phyloP scores from a whole-genome alignment of 495 filamentous ascomycete genomes.

The Trichoderma gamsii region DNA sequence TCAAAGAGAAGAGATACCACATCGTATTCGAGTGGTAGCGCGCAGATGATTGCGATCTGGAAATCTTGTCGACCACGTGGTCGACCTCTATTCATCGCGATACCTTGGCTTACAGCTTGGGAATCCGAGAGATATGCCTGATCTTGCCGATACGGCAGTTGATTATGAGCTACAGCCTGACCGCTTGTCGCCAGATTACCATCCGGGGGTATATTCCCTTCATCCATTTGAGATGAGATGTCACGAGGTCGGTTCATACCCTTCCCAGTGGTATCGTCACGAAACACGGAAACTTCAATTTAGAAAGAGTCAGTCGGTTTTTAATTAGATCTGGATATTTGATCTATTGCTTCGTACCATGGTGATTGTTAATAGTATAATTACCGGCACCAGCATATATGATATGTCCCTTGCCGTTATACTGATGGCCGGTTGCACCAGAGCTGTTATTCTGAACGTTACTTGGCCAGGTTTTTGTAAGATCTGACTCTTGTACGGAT shows the following conservation, averaged over 20 bases:
- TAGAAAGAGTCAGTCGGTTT: no score
- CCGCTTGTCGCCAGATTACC: no score
- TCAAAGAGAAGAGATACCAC: constrained; percentile 30
- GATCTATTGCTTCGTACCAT: not conserved
- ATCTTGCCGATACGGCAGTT: not conserved
- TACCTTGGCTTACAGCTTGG: not conserved
- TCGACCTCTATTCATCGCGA: not conserved
- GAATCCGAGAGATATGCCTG: not conserved
- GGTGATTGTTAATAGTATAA: not conserved
- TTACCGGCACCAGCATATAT: not conserved
- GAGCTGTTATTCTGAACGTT: not conserved
- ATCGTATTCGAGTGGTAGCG: constrained; percentile 28
- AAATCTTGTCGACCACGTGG: constrained; percentile 20
- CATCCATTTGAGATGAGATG: no score
- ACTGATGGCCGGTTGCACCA: not conserved
- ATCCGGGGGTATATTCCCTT: no score
- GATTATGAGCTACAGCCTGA: no score
- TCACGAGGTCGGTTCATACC: no score
- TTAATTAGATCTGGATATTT: not conserved
- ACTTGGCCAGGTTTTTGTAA: not conserved
- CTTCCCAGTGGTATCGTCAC: no score
- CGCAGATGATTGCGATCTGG: constrained; percentile 27
- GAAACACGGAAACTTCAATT: no score
- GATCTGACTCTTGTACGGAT: not conserved
- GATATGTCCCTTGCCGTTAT: not conserved